Percentiles rank a stretch among this genome's conserved stretches.
These are phyloP conservation scores for Lactuca sativa DNA, from an alignment of 129 eudicot genomes.

Conservation along the genomic window DNA sequence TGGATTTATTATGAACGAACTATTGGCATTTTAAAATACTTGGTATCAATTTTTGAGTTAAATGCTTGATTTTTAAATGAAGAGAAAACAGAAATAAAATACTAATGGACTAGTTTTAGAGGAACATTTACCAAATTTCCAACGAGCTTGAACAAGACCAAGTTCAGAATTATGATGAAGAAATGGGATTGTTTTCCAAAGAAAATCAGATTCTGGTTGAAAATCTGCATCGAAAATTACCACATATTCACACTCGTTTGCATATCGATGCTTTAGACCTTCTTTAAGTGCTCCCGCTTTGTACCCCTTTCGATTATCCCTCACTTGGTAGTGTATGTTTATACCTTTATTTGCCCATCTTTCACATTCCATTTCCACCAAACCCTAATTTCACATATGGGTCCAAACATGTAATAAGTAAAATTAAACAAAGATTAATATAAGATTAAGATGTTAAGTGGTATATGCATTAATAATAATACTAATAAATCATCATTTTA, in stretches of 20 bases:
- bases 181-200: conserved; percentile 51
- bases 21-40: not conserved
- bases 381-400: conserved; percentile 41
- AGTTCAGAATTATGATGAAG: conserved; percentile 52
- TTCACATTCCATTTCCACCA: not conserved
- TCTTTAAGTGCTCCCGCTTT: conserved; percentile 63
- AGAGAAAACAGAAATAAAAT: not conserved
- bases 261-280: conserved; percentile 49
- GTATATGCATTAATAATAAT: not conserved
- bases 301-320: conserved; percentile 60
- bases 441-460: not conserved
- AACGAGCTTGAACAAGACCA: conserved; percentile 62
- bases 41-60: not conserved
- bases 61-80: not conserved
- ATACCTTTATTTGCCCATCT: not conserved
- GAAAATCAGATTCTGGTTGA: conserved; percentile 63
- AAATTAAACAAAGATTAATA: not conserved
- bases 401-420: conserved; percentile 26
- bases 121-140: conserved; percentile 48
- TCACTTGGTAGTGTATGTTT: conserved; percentile 40
- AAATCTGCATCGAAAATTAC: conserved; percentile 71
- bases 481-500: not conserved
- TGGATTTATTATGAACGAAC: not conserved
- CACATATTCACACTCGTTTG: conserved; percentile 52
- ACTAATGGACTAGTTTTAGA: not conserved